A percentile compares a stretch with the other conserved stretches of the same genome.
phyloP scores from a whole-genome alignment of 768 basidiomycete genomes.

The Boletellus sp. region DNA sequence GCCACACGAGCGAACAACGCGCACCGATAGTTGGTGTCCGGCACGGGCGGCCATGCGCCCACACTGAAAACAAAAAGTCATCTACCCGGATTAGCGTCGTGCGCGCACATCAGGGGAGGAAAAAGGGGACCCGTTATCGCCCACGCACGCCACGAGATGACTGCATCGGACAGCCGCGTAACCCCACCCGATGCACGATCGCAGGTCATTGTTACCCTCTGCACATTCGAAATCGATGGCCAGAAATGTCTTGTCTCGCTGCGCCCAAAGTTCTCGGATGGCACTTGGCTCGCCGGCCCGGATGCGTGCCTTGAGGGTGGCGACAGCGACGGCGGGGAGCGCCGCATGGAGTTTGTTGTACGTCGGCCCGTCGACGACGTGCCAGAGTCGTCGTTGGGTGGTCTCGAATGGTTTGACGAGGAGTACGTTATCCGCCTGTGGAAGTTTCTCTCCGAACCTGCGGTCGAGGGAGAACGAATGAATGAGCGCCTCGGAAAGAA shows the following conservation, averaged over 20 bases:
- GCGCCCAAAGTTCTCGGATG: conserved; percentile 64
- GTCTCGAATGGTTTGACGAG: conserved; percentile 68
- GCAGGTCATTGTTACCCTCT: conserved; percentile 55
- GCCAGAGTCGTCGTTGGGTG: conserved; percentile 61
- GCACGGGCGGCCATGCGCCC: conserved; percentile 74
- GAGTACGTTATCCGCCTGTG: conserved; percentile 69
- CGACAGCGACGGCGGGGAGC: conserved; percentile 63
- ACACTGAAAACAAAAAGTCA: conserved; percentile 36
- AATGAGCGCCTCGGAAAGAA: not conserved
- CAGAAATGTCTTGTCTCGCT: conserved; percentile 69
- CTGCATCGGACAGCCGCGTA: conserved; percentile 77
- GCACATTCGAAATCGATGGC: conserved; percentile 74
- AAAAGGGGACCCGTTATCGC: not conserved
- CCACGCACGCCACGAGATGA: conserved; percentile 62
- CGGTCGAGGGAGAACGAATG: not conserved
- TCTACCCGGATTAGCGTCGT: not conserved
- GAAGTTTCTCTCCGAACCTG: conserved; percentile 72
- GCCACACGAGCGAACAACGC: conserved; percentile 12
- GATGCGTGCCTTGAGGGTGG: conserved; percentile 63
- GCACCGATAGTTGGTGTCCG: conserved; percentile 74
- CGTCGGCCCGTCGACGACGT: conserved; percentile 59
- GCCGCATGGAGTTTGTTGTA: conserved; percentile 72
- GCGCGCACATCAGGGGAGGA: not conserved
- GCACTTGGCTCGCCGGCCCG: conserved; percentile 62
- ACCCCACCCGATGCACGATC: conserved; percentile 73